phyloP scores from a whole-genome alignment of 2,329 filamentous ascomycete species.

The Lachnellula willkommii region DNA sequence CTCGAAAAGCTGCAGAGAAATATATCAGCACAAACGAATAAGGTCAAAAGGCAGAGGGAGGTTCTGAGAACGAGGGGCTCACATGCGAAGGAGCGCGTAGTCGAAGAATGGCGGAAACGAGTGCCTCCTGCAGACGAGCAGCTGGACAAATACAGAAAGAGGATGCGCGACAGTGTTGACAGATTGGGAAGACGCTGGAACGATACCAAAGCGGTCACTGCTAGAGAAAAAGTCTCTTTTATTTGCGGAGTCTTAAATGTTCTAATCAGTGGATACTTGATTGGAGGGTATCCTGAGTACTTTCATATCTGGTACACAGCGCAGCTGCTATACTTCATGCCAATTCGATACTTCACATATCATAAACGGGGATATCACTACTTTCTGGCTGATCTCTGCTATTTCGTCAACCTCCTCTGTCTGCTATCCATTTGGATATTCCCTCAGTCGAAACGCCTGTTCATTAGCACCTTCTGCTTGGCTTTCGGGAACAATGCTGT shows the following conservation, averaged over 20 bases:
- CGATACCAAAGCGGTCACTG: slow-evolving; percentile 79
- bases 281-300: slow-evolving; percentile 76
- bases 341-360: slow-evolving; percentile 87
- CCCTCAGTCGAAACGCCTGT: slow-evolving; percentile 81
- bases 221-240: slow-evolving; percentile 91
- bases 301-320: slow-evolving; percentile 91
- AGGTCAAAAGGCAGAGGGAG: slow-evolving; percentile 76
- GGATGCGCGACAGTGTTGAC: slow-evolving; percentile 85
- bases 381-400: slow-evolving; percentile 94
- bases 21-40: slow-evolving; percentile 76
- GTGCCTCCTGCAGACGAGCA: slow-evolving; percentile 87
- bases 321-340: slow-evolving; percentile 93
- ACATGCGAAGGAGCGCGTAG: slow-evolving; percentile 79
- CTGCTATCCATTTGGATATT: slow-evolving; percentile 85
- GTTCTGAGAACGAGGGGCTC: slow-evolving; percentile 70
- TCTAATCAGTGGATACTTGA: slow-evolving; percentile 90
- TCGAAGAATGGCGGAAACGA: slow-evolving; percentile 86
- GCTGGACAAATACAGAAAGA: slow-evolving; percentile 80
- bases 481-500: slow-evolving; percentile 96
- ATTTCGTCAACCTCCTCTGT: slow-evolving; percentile 89
- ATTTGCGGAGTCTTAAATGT: slow-evolving; percentile 96
- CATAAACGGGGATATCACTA: slow-evolving; percentile 91
- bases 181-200: slow-evolving; percentile 81
- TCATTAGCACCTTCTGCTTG: slow-evolving; percentile 87
- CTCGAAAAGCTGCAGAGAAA: slow-evolving; percentile 86